Evolutionary conservation across 1,284 basidiomycete genomes (phyloP), one percentile per base, ranked within the genome.

Genomic region (Chondrostereum purpureum): DNA sequence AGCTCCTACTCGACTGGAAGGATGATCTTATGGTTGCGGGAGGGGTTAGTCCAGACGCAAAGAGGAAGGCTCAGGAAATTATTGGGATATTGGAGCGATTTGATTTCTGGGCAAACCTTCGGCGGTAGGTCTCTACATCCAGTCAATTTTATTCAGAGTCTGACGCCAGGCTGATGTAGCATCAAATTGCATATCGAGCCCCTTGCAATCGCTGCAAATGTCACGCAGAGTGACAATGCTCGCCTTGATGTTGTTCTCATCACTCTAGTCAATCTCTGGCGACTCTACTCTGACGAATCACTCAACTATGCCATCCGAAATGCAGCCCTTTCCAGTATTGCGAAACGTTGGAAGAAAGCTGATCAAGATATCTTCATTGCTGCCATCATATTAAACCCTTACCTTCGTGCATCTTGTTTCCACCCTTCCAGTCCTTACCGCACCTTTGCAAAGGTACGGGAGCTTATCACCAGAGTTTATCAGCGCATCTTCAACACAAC

Each of bases 331-430:
- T 24, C 42, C 1, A 69, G 68, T 50, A 54, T 73, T 42, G 65
- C 73, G 45, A 48, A 42, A 24, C 60, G 60, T 0, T 75, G 71
- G 71, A 39, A 23, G 8, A 68, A 68, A 33, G 51, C 59, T 11
- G 69, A 74, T 52, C 68, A 72, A 49, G 66, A 69, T 23, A 48
- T 67, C 5, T 72, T 69, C 48, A 62, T 73, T 47, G 59, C 65
- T 4, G 61, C 67, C 3, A 48, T 71, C 2, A 43, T 72, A 20
- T 45, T 71, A 16, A 72, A 73, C 52, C 68, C 63, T 2, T 62
- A 63, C 44, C 43, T 58, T n/a, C 36, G 49, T 19, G 37, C n/a
- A 27, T 3, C 41, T 31, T 18, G 34, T n/a, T n/a, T 31, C 31
- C 10, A 35, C 24, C 22, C 45, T 36, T 22, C n/a, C n/a, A 38